Conservation (phyloP, 345 rosid species). For the Populus pruinosa region DNA sequence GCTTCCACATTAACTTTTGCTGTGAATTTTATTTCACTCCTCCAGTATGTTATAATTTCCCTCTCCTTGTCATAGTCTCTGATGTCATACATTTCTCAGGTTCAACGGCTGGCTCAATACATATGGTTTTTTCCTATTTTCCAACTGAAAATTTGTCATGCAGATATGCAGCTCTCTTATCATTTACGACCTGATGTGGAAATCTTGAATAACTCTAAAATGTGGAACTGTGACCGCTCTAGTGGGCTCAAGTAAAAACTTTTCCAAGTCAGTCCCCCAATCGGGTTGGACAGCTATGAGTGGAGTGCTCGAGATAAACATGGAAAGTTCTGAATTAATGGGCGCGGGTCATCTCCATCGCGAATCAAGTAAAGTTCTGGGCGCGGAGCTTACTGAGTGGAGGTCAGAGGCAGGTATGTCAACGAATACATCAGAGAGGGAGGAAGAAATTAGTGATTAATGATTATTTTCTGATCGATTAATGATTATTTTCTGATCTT, state of each 20-base stretch:
- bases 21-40: conserved; percentile 46
- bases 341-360: too few relatives aligned
- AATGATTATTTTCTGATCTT: not conserved
- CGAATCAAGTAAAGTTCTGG: conserved; percentile 42
- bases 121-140: conserved; percentile 37
- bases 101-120: conserved; percentile 94
- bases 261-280: too few relatives aligned
- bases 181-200: conserved; percentile 79
- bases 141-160: conserved; percentile 25
- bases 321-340: too few relatives aligned
- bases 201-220: conserved; percentile 61
- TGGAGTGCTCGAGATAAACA: too few relatives aligned
- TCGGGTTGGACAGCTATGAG: too few relatives aligned
- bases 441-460: not conserved
- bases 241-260: conserved; percentile 63
- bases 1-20: conserved; percentile 91
- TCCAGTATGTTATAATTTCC: conserved; percentile 6
- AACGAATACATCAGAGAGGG: conserved; percentile 1
- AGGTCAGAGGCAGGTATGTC: conserved; percentile 85
- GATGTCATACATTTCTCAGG: conserved; percentile 39
- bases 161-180: conserved; percentile 86
- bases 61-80: conserved; percentile 12
- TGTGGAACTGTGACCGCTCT: conserved; percentile 82
- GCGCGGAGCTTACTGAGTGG: conserved; percentile 89
- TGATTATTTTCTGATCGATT: not conserved